Percentiles rank a stretch among this genome's conserved stretches.
Evolutionary conservation across 73 alveolate species (phyloP).

Genomic region (Tetrahymena elliotti): DNA sequence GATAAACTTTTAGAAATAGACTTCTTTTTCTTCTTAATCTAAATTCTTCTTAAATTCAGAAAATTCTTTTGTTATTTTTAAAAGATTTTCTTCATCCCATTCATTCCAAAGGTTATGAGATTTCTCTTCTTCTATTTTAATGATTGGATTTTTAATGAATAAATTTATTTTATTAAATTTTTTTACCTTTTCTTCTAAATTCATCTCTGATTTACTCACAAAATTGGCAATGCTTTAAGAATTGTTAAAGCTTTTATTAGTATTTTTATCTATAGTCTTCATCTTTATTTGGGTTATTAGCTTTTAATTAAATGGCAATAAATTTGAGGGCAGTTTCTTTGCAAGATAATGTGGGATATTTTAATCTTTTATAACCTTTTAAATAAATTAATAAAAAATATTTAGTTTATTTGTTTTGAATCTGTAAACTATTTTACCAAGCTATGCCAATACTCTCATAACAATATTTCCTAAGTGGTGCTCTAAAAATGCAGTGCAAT

Average conservation of each 20-base stretch:
- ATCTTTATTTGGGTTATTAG: constrained; percentile 89
- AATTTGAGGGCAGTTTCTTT: constrained; percentile 88
- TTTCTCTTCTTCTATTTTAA: not conserved
- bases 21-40: constrained; percentile 1
- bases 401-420: not conserved
- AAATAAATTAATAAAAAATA: not conserved
- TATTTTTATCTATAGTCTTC: constrained; percentile 73
- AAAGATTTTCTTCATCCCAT: constrained; percentile 34
- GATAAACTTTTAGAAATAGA: constrained; percentile 20
- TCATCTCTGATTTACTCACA: constrained; percentile 69
- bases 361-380: constrained; percentile 65
- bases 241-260: constrained; percentile 62
- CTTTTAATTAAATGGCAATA: constrained; percentile 84
- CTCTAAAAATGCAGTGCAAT: constrained; percentile 84
- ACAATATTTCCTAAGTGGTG: constrained; percentile 74
- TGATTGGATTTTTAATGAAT: not conserved
- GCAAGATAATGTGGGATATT: constrained; percentile 89
- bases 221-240: constrained; percentile 71
- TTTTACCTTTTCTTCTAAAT: not conserved
- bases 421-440: not conserved
- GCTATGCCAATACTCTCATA: constrained; percentile 83
- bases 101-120: constrained; percentile 12
- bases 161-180: not conserved
- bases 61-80: constrained; percentile 11
- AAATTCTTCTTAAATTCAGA: constrained; percentile 9